Conservation (phyloP, 108 stramenopile genomes). For the Cyclotella choctawhatcheeana region DNA sequence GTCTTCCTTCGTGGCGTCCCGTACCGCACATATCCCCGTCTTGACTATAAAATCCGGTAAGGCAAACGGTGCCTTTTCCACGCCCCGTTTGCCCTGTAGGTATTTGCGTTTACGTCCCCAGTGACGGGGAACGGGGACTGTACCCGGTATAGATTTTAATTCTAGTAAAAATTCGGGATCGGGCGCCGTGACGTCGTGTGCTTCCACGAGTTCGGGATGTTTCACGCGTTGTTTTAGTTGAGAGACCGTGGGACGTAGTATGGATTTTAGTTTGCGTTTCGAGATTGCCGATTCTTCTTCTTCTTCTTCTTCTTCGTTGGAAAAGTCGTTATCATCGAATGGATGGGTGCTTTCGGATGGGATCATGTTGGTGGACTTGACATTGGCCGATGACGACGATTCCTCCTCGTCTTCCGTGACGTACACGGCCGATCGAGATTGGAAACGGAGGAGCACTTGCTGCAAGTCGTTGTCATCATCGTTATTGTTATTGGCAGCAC, state of each 20-base stretch:
- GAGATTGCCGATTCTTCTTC: conserved; percentile 53
- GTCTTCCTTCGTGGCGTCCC: conserved; percentile 86
- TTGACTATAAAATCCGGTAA: conserved; percentile 98
- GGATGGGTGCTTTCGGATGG: no score
- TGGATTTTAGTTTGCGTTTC: conserved; percentile 88
- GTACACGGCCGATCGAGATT: conserved; percentile 61
- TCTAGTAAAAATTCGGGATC: conserved; percentile 94
- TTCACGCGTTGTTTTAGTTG: conserved; percentile 92
- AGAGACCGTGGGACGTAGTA: conserved; percentile 92
- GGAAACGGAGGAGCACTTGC: conserved; percentile 64
- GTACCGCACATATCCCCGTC: conserved; percentile 94
- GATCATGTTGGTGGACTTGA: no score
- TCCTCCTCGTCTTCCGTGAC: conserved; percentile 57
- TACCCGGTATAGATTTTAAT: conserved; percentile 87
- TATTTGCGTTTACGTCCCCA: conserved; percentile 99
- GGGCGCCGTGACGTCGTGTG: conserved; percentile 95
- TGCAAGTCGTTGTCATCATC: conserved; percentile 44
- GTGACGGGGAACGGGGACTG: conserved; percentile 96
- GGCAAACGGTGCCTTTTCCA: conserved; percentile 94
- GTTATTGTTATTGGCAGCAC: no score
- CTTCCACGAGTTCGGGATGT: conserved; percentile 94
- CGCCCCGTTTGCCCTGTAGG: conserved; percentile 95
- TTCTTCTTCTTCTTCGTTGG: conserved; percentile 45
- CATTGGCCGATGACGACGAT: conserved; percentile 5
- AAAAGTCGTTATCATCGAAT: no score